A percentile compares a stretch with the other conserved stretches of the same genome.
phyloP scores from a whole-genome alignment of 78 protist genomes.

The Blattamonas nauphoetae region DNA sequence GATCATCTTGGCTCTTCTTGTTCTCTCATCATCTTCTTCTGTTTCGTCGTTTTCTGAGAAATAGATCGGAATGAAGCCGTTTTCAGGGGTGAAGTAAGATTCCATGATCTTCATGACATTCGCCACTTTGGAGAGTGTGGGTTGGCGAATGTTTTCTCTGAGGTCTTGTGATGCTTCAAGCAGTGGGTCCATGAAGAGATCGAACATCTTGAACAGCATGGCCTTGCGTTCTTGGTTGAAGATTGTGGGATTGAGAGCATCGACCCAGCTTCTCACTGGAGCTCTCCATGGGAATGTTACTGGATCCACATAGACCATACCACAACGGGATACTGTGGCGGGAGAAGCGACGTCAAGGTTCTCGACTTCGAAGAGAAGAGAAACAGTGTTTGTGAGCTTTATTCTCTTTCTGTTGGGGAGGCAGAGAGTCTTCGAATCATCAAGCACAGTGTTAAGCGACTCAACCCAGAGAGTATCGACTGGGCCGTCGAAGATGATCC shows the following conservation, averaged over 20 bases:
- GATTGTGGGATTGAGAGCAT: background rate
- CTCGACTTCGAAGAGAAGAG: conserved; percentile 63
- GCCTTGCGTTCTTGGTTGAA: background rate
- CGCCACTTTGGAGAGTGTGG: background rate
- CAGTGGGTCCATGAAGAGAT: background rate
- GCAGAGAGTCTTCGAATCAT: conserved; percentile 69
- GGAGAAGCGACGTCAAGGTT: conserved; percentile 81
- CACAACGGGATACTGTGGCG: conserved; percentile 77
- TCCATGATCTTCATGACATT: background rate
- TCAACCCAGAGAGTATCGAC: conserved; percentile 77
- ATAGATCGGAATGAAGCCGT: background rate
- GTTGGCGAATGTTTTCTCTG: background rate
- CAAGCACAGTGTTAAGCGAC: conserved; percentile 73
- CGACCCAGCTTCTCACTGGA: conserved; percentile 29
- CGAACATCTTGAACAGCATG: background rate
- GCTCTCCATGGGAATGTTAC: conserved; percentile 50
- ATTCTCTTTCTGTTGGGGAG: conserved; percentile 73
- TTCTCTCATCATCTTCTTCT: background rate
- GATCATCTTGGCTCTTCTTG: background rate
- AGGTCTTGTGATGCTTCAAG: background rate
- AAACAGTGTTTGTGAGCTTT: conserved; percentile 48
- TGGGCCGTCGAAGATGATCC: conserved; percentile 77
- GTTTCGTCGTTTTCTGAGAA: background rate
- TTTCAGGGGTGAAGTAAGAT: background rate
- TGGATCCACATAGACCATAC: conserved; percentile 73